Percentiles rank a stretch among this genome's conserved stretches.
Evolutionary conservation across 2,329 filamentous ascomycete genomes (phyloP).

Genomic region (Fulvia fulva): DNA sequence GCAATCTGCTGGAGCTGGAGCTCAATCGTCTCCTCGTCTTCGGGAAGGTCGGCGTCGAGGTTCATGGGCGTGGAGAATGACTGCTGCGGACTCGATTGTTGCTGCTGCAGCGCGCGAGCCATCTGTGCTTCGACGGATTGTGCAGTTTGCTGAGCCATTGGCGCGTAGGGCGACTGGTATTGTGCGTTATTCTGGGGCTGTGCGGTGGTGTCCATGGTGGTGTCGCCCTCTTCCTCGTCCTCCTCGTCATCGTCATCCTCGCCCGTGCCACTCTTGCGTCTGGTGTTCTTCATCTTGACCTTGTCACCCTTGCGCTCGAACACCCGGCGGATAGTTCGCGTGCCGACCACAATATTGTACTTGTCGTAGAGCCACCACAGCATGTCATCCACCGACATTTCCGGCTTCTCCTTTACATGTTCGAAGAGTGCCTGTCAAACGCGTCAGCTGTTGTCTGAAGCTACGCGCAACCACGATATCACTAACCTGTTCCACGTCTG

Average conservation of each 20-base stretch:
- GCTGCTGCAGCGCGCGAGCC: constrained; percentile 20
- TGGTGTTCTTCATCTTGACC: constrained; percentile 19
- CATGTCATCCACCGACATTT: constrained; percentile 37
- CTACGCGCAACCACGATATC: background rate
- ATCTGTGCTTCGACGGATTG: constrained; percentile 29
- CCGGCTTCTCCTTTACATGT: constrained; percentile 33
- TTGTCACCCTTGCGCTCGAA: constrained; percentile 37
- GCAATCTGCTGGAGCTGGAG: constrained; percentile 35
- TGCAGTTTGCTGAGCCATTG: constrained; percentile 26
- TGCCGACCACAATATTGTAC: constrained; percentile 36
- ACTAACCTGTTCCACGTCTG: constrained; percentile 33
- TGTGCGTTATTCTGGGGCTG: constrained; percentile 13
- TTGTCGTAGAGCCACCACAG: constrained; percentile 38
- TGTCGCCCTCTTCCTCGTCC: constrained; percentile 15
- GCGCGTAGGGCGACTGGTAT: constrained; percentile 35
- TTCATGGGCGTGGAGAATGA: constrained; percentile 19
- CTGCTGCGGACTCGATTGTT: constrained; percentile 21
- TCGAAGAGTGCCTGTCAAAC: constrained; percentile 30
- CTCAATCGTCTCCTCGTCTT: constrained; percentile 36
- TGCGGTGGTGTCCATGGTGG: constrained; percentile 6
- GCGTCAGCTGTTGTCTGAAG: constrained; percentile 2
- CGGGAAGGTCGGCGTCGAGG: constrained; percentile 25
- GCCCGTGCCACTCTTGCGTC: constrained; percentile 19
- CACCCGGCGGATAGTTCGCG: constrained; percentile 35
- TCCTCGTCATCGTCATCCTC: constrained; percentile 24